Conservation (phyloP, 2,329 filamentous ascomycete species). For the Neonectria hederae region DNA sequence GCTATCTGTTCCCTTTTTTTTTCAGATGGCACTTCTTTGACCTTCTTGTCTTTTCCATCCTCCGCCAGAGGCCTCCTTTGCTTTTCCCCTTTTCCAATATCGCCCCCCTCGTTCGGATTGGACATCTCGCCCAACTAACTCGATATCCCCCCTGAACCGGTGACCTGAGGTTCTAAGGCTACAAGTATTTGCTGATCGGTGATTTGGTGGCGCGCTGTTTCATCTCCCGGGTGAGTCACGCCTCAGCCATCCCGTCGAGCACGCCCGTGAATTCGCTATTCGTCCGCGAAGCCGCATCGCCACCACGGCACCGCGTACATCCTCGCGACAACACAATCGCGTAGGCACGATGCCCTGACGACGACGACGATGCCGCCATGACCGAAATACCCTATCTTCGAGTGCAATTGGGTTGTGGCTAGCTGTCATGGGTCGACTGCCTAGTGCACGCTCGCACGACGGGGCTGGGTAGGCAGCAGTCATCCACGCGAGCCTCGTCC, state of each 20-base stretch:
- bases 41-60: slow-evolving; percentile 4
- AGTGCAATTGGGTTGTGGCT: neutral
- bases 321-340: neutral
- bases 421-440: slow-evolving; percentile 13
- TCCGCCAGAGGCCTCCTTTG: slow-evolving; percentile 15
- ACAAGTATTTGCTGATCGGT: neutral
- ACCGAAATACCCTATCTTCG: neutral
- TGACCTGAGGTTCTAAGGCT: slow-evolving; percentile 10
- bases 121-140: neutral
- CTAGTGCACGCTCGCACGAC: slow-evolving; percentile 5
- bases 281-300: slow-evolving; percentile 17
- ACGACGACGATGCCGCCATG: neutral
- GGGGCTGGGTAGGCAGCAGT: slow-evolving; percentile 36
- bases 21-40: neutral
- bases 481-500: slow-evolving; percentile 9
- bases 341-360: slow-evolving; percentile 15
- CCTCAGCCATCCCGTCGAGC: slow-evolving; percentile 1
- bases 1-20: neutral
- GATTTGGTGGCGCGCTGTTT: slow-evolving; percentile 6
- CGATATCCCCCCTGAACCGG: neutral
- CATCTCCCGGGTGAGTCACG: slow-evolving; percentile 22
- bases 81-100: slow-evolving; percentile 1
- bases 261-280: neutral
- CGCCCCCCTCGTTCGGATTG: slow-evolving; percentile 8
- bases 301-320: slow-evolving; percentile 2